Base-by-base conservation (phyloP, 768 basidiomycete species). In the Tylopilus subfusipes region DNA sequence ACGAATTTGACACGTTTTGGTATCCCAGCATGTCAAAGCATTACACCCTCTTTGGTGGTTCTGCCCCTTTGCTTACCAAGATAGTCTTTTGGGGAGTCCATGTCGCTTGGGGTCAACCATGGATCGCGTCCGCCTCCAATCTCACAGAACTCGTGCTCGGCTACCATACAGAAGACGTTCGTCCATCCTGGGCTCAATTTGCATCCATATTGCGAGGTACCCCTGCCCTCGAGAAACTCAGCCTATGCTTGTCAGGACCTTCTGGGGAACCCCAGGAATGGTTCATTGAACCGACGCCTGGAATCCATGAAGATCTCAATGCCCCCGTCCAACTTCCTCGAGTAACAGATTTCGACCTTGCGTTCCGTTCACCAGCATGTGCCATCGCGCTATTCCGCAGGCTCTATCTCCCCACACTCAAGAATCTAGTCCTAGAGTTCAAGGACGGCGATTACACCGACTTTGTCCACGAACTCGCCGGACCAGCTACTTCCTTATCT, bases 331-430 rank as follows among this genome's bases (percentile, higher is more conserved):
- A 59, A 38, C 55, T 72, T 22, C 59, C 19, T 3, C 63, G 49
- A 40, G 60, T 78, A 30, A 54, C 57, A 29, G 56, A 63, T 21
- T 68, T 80, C 55, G 60, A 73, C 14, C 73, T 90, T 30, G 80
- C 83, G 54, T 81, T 82, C 57, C 77, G 24, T 21, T 48, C 25
- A n/a, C 36, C 3, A 27, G 25, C 18, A 11, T 14, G 25, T 39
- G 48, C 36, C 5, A 39, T 48, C 48, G 36, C 18, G 11, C 36
- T 39, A 5, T 10, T 48, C 25, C 48, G 48, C 34, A 27, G 18
- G 13, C 9, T 48, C 16, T 11, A 29, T 10, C 36, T 48, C 25
- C 48, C 36, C 3, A 13, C 25, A 3, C 34, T 48, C 36, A 21
- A 39, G 22, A 10, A 48, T 14, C 36, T 39, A 2, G 3, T 6